These are phyloP conservation scores for Tricharina praecox DNA, from an alignment of 495 filamentous ascomycete genomes.

Conservation along the genomic window DNA sequence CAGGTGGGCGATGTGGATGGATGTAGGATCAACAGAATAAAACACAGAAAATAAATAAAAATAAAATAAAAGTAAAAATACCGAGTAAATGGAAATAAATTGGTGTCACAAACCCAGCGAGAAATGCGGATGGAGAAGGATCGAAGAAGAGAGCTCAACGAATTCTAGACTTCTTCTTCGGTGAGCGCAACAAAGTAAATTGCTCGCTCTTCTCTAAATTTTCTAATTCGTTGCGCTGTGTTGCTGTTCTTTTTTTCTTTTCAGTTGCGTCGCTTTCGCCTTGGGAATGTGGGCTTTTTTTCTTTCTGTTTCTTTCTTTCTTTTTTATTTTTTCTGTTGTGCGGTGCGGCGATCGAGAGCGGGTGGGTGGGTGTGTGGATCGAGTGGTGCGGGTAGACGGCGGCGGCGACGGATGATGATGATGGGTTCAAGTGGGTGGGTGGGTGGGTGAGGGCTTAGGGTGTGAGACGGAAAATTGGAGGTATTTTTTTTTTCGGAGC, in stretches of 20 bases:
- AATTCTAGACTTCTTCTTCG: too few relatives aligned
- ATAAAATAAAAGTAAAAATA: not conserved
- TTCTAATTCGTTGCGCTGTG: too few relatives aligned
- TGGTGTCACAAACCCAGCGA: too few relatives aligned
- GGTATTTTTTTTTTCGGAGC: not conserved
- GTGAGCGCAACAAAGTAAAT: constrained; percentile 19
- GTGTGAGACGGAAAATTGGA: not conserved
- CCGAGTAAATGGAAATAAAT: not conserved
- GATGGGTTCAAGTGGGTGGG: not conserved
- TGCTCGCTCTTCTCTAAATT: constrained; percentile 17
- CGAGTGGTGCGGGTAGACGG: not conserved
- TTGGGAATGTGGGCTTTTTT: too few relatives aligned
- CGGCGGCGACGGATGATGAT: constrained; percentile 3
- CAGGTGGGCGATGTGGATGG: too few relatives aligned
- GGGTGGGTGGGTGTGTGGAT: constrained; percentile 1
- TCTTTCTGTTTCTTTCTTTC: constrained; percentile 15
- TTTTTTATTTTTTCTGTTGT: constrained; percentile 8
- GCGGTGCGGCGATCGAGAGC: not conserved
- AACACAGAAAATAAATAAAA: not conserved
- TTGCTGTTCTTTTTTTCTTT: constrained; percentile 6
- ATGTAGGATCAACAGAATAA: not conserved
- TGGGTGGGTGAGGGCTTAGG: not conserved
- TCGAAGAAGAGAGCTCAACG: too few relatives aligned
- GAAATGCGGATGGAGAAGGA: too few relatives aligned
- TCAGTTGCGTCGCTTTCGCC: too few relatives aligned